Percentiles rank a stretch among this genome's conserved stretches.
Conservation (phyloP, 2,329 filamentous ascomycete species). For the Paraphaeosphaeria minitans region DNA sequence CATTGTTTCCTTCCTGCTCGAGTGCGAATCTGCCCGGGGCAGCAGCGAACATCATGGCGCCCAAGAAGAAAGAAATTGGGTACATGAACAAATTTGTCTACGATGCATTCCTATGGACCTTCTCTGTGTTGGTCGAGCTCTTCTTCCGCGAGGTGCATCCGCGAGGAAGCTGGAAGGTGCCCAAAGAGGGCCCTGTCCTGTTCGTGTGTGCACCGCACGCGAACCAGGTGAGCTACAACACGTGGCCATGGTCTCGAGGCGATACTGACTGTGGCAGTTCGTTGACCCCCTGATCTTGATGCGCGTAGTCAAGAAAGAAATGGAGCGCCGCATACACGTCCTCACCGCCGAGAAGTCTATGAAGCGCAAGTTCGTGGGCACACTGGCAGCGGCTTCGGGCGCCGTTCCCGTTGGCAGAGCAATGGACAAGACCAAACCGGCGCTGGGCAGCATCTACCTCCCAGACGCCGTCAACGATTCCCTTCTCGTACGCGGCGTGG, state of each 20-base stretch:
- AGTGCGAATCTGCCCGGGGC: conserved; percentile 18
- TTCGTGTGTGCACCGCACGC: conserved; percentile 97
- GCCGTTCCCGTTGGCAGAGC: conserved; percentile 92
- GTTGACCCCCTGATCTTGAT: conserved; percentile 94
- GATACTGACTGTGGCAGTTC: conserved; percentile 63
- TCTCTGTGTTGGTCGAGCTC: conserved; percentile 85
- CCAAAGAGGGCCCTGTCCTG: conserved; percentile 83
- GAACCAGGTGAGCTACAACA: conserved; percentile 58
- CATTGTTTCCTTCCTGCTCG: not conserved
- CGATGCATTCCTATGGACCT: conserved; percentile 76
- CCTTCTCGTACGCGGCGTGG: conserved; percentile 77
- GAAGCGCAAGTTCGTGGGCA: conserved; percentile 84
- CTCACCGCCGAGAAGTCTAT: conserved; percentile 96
- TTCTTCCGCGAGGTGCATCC: conserved; percentile 99
- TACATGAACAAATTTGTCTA: conserved; percentile 76
- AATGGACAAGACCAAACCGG: conserved; percentile 84
- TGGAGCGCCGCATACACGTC: conserved; percentile 85
- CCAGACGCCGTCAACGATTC: conserved; percentile 87
- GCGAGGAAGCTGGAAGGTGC: conserved; percentile 92
- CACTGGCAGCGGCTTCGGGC: conserved; percentile 81
- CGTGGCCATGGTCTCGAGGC: not conserved
- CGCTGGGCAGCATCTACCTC: conserved; percentile 80
- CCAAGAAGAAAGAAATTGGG: conserved; percentile 40
- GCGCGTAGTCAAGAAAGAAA: conserved; percentile 84
- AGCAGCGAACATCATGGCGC: conserved; percentile 27